phyloP scores from a whole-genome alignment of 495 filamentous ascomycete genomes.

The Talaromyces liani region DNA sequence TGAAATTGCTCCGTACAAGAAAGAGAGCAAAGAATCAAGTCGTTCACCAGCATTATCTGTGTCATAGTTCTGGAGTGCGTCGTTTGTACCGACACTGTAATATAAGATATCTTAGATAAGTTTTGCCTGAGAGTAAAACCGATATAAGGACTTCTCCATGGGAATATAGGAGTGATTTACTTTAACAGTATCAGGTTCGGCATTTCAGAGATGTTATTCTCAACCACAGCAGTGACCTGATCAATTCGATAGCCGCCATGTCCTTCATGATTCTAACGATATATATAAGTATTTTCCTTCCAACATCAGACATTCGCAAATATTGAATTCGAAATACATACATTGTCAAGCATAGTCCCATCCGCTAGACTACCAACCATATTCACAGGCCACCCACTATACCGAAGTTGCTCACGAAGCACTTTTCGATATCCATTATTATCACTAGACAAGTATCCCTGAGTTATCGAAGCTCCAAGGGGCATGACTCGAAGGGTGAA shows the following conservation, averaged over 20 bases:
- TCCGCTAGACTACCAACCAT: not conserved
- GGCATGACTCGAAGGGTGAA: constrained; percentile 40
- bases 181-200: not conserved
- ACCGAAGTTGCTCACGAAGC: constrained; percentile 31
- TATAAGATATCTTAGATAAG: not conserved
- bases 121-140: too few species aligned
- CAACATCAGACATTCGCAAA: not conserved
- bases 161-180: not conserved
- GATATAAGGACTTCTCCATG: not conserved
- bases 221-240: not conserved
- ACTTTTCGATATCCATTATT: constrained; percentile 47
- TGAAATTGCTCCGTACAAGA: not conserved
- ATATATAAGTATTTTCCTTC: not conserved
- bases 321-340: not conserved
- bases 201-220: not conserved
- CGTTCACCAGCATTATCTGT: not conserved
- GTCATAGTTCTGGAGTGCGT: not conserved
- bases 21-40: not conserved
- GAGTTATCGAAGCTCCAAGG: constrained; percentile 52
- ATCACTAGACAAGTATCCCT: constrained; percentile 41
- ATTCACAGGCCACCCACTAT: constrained; percentile 1
- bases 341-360: not conserved
- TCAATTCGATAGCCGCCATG: not conserved
- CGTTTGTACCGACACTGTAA: not conserved
- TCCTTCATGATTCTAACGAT: not conserved